These are phyloP conservation scores for Ophiostoma piceae DNA, from an alignment of 2,329 filamentous ascomycete species.

Conservation along the genomic window DNA sequence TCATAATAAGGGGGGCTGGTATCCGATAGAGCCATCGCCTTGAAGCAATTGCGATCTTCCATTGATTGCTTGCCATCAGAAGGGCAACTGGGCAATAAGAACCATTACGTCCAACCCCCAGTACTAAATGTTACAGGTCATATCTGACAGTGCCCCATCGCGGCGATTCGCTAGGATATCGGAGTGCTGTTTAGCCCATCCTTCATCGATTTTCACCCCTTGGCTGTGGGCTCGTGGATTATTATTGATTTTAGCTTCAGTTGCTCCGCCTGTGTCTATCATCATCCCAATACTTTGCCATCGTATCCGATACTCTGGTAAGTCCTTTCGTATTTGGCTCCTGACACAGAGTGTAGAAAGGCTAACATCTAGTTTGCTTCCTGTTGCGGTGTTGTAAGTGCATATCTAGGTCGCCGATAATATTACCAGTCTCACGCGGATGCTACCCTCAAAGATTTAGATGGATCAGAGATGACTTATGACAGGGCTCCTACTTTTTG, in stretches of 20 bases:
- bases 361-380: too few relatives aligned
- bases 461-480: conserved; percentile 8
- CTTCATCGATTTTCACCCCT: background rate
- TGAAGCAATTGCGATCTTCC: background rate
- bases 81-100: background rate
- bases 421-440: background rate
- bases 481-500: background rate
- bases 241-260: background rate
- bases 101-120: background rate
- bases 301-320: background rate
- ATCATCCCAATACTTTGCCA: background rate
- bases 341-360: too few relatives aligned
- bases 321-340: background rate
- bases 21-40: background rate
- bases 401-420: background rate
- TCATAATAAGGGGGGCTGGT: background rate
- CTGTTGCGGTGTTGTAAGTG: background rate
- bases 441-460: background rate
- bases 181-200: background rate
- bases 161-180: background rate
- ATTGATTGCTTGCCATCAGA: background rate
- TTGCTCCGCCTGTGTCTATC: background rate
- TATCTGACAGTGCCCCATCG: background rate
- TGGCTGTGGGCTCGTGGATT: background rate
- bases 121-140: background rate